These are phyloP conservation scores for Cnidoscolus chayamansa DNA, from an alignment of 441 rosid species.

Conservation along the genomic window DNA sequence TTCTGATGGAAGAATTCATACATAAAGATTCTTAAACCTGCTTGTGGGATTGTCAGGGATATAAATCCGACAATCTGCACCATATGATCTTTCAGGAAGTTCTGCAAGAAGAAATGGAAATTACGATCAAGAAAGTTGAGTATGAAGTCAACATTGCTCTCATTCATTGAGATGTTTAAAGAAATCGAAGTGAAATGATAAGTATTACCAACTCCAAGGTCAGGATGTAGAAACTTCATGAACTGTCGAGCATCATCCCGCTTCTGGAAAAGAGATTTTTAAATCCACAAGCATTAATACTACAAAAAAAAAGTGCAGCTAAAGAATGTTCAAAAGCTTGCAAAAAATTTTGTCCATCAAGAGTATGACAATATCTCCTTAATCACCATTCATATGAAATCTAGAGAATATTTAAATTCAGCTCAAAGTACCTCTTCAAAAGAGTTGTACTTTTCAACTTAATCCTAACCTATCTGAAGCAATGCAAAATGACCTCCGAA, in stretches of 20 bases:
- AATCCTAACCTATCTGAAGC: background rate
- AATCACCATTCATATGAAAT: background rate
- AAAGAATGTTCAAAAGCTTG: background rate
- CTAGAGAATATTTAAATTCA: background rate
- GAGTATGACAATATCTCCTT: background rate
- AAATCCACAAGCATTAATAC: slow-evolving; percentile 23
- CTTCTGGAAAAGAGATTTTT: slow-evolving; percentile 44
- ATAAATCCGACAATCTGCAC: slow-evolving; percentile 92
- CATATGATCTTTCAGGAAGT: slow-evolving; percentile 97
- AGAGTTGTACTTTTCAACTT: background rate
- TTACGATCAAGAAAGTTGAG: background rate
- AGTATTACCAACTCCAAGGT: slow-evolving; percentile 89
- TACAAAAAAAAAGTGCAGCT: background rate
- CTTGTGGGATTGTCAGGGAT: slow-evolving; percentile 77
- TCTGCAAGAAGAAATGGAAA: slow-evolving; percentile 49
- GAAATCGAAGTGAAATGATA: background rate
- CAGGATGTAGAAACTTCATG: slow-evolving; percentile 98
- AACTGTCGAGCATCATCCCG: slow-evolving; percentile 96
- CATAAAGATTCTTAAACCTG: slow-evolving; percentile 99
- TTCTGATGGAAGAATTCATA: slow-evolving; percentile 72
- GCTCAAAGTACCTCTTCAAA: background rate
- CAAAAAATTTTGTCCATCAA: background rate
- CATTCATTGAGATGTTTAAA: too few species aligned
- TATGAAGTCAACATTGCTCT: background rate
- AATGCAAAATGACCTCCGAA: background rate